Evolutionary conservation across 805 yeast genomes (phyloP).

Genomic region (Lachancea quebecensis): DNA sequence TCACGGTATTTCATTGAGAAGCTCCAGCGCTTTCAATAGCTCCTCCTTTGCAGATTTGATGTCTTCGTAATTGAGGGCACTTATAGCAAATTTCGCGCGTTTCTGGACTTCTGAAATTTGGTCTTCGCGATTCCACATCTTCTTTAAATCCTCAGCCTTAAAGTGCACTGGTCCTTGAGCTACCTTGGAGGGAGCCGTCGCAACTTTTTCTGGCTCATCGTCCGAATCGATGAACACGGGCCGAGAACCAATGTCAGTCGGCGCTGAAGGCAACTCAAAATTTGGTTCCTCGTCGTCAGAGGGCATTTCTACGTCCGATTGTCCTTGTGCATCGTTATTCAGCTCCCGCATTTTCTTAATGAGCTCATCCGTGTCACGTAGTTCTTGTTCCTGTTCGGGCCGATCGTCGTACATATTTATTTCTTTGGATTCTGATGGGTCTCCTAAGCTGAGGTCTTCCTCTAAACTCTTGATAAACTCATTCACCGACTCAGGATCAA

Average conservation of each 20-base stretch:
- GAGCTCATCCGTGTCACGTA: constrained; percentile 1
- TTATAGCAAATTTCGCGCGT: constrained; percentile 66
- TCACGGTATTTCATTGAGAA: constrained; percentile 21
- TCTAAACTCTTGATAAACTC: constrained; percentile 4
- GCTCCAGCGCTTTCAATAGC: constrained; percentile 45
- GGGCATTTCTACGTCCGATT: not conserved
- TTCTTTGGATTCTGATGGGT: constrained; percentile 1
- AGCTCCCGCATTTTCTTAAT: constrained; percentile 4
- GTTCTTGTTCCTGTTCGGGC: not conserved
- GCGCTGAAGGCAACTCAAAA: constrained; percentile 3
- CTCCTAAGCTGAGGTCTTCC: not conserved
- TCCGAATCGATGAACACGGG: not conserved
- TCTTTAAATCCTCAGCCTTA: constrained; percentile 18
- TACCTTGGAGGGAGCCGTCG: not conserved
- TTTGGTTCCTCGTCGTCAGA: not conserved
- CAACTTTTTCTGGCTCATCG: not conserved
- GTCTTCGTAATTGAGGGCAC: constrained; percentile 76
- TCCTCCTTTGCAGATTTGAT: constrained; percentile 60
- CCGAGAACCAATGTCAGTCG: not conserved
- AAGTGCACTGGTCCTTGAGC: not conserved
- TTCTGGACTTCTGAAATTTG: constrained; percentile 56
- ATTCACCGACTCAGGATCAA: constrained; percentile 1
- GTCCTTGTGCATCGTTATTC: not conserved
- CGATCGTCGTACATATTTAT: not conserved
- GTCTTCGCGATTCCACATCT: constrained; percentile 49